Evolutionary conservation across 2,329 filamentous ascomycete species (phyloP), one percentile per base, ranked within the genome.

Genomic region (Stachybotrys echinatus): DNA sequence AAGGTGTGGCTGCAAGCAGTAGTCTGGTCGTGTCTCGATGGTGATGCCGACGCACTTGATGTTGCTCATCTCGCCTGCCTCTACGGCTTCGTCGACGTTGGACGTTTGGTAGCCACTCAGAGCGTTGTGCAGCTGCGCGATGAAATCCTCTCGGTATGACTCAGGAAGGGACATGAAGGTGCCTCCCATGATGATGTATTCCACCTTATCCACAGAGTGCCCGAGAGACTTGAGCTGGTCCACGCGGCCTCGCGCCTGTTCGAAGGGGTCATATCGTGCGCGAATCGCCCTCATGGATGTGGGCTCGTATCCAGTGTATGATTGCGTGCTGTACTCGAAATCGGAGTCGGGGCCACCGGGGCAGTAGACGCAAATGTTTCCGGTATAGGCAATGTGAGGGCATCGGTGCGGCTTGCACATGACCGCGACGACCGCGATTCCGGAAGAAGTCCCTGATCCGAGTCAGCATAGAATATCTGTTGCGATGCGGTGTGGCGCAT

Each of bases 341-440:
- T 99, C 95, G 46, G 92, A 96, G 65, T 99, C 94, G 8, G 95
- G 95, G 1, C 94, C 94, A 58, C 94, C 94, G 10, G 94, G 94
- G 65, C 94, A 99, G 73, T 99, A 99, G 53, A 99, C 94, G 69
- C 94, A 99, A 55, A 99, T 97, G 66, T 99, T 99, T 55, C 94
- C 94, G 0, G 94, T 99, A 68, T 96, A 99, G 12, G 94, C 89
- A 60, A 99, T 99, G 65, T 99, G 94, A 18, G 94, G 94, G 64
- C 94, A 99, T 65, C 94, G 81, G 68, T 99, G 94, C 21, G 94
- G 94, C 70, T 99, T 99, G 80, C 94, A 97, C 94, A 99, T 99
- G 58, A 99, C 95, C 42, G 95, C 94, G 44, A 99, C 94, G 8
- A 99, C 94, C 2, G 94, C 94, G 61, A 99, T 99, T 51, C 94